Conservation (phyloP, 441 rosid species). For the Codiaeum variegatum region DNA sequence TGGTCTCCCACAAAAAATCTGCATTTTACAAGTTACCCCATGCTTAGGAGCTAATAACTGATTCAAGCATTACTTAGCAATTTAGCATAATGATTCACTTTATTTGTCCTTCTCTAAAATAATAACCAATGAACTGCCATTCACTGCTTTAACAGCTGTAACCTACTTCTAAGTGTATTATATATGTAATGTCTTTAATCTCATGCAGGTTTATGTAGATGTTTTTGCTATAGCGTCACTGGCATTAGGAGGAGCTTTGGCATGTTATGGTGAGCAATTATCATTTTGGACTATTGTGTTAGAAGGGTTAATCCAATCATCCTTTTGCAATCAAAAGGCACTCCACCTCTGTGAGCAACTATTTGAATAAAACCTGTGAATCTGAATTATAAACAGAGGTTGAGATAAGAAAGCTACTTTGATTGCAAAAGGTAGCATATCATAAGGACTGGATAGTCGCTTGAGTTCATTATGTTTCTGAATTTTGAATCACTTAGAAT, state of each 20-base stretch:
- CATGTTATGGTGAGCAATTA: constrained; percentile 52
- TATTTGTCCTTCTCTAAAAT: too few relatives aligned
- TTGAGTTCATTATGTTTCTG: neutral
- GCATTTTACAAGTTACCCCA: neutral
- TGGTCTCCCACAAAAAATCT: neutral
- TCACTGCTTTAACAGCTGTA: too few relatives aligned
- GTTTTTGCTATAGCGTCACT: constrained; percentile 40
- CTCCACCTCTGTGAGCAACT: neutral
- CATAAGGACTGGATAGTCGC: neutral
- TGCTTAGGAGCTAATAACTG: neutral
- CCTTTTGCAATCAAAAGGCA: neutral
- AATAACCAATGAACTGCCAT: too few relatives aligned
- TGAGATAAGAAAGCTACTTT: neutral
- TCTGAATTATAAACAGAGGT: neutral
- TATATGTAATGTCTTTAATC: constrained; percentile 14
- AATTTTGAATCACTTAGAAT: neutral
- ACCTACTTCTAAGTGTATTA: too few relatives aligned
- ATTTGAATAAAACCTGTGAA: neutral
- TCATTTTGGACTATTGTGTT: neutral
- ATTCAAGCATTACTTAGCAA: neutral
- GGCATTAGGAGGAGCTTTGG: constrained; percentile 54
- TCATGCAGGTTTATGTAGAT: constrained; percentile 52
- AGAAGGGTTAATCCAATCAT: constrained; percentile 1
- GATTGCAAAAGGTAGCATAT: neutral
- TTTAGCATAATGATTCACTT: neutral